Evolutionary conservation across 1,284 basidiomycete genomes (phyloP).

Genomic region (Irpex sp.): DNA sequence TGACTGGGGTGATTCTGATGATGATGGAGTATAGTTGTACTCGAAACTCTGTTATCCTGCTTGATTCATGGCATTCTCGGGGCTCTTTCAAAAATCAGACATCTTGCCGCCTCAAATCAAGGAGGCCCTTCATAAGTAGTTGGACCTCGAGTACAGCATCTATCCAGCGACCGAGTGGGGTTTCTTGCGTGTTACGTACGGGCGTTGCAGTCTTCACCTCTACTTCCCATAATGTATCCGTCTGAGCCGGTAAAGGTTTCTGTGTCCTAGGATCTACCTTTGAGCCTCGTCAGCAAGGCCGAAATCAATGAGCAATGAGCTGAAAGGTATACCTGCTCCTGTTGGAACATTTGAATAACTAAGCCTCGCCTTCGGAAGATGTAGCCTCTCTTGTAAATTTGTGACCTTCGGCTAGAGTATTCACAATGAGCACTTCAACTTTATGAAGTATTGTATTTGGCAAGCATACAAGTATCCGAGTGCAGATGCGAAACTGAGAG

Average conservation of each 20-base stretch:
- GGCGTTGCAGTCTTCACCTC: constrained; percentile 77
- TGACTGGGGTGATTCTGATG: constrained; percentile 57
- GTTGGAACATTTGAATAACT: constrained; percentile 76
- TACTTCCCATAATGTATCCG: constrained; percentile 76
- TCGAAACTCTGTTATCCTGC: too few relatives aligned
- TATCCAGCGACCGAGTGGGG: constrained; percentile 53
- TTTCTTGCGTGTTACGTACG: constrained; percentile 66
- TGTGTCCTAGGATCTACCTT: constrained; percentile 68
- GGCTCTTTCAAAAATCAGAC: constrained; percentile 27
- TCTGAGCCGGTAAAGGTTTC: constrained; percentile 63
- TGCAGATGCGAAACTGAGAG: constrained; percentile 68
- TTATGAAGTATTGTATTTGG: not conserved
- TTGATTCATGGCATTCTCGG: too few relatives aligned
- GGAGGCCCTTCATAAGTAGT: constrained; percentile 69
- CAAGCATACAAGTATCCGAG: constrained; percentile 60
- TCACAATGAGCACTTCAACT: not conserved
- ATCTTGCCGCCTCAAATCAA: constrained; percentile 66
- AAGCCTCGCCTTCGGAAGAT: constrained; percentile 62
- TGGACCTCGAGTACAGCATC: constrained; percentile 75
- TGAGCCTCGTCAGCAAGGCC: not conserved
- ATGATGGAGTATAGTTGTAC: constrained; percentile 17
- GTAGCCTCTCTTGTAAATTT: constrained; percentile 76
- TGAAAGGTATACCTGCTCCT: constrained; percentile 55
- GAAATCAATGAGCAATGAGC: not conserved
- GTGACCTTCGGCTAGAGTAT: constrained; percentile 50